Evolutionary conservation across 345 rosid genomes (phyloP).

Genomic region (Eucalyptus erythrocorys): DNA sequence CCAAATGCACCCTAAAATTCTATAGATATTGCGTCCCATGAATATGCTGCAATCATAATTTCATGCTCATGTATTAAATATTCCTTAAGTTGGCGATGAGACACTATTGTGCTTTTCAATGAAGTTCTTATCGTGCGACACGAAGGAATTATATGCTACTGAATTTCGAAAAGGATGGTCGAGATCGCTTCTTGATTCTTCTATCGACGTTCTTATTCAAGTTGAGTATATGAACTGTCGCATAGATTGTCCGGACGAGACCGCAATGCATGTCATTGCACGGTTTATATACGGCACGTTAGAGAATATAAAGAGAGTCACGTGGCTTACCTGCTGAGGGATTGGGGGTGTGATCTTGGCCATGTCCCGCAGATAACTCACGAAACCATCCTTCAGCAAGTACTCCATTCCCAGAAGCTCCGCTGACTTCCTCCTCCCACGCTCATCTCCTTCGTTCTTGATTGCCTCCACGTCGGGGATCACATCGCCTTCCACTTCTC

Average conservation of each 20-base stretch:
- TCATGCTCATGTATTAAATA: not conserved
- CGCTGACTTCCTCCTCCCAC: not conserved
- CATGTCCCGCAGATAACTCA: constrained; percentile 14
- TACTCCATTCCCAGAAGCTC: constrained; percentile 22
- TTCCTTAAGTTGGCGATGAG: not conserved
- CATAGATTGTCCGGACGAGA: not conserved
- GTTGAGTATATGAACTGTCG: not conserved
- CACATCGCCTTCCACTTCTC: not conserved
- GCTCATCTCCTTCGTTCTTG: not conserved
- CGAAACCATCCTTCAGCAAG: constrained; percentile 17
- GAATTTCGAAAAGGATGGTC: not conserved
- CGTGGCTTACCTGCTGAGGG: constrained; percentile 14
- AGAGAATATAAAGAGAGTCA: not conserved
- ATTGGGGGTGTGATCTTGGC: constrained; percentile 16
- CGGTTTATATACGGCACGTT: not conserved
- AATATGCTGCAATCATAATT: not conserved
- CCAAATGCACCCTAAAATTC: no score
- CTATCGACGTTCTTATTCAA: not conserved
- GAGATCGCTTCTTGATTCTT: not conserved
- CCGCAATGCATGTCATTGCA: not conserved
- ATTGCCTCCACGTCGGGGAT: not conserved
- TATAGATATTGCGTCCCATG: no score
- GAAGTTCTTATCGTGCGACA: not conserved
- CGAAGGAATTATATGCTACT: not conserved
- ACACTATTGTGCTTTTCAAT: not conserved